Evolutionary conservation across 2,329 filamentous ascomycete genomes (phyloP).

Genomic region (Fusarium sulawesiense): DNA sequence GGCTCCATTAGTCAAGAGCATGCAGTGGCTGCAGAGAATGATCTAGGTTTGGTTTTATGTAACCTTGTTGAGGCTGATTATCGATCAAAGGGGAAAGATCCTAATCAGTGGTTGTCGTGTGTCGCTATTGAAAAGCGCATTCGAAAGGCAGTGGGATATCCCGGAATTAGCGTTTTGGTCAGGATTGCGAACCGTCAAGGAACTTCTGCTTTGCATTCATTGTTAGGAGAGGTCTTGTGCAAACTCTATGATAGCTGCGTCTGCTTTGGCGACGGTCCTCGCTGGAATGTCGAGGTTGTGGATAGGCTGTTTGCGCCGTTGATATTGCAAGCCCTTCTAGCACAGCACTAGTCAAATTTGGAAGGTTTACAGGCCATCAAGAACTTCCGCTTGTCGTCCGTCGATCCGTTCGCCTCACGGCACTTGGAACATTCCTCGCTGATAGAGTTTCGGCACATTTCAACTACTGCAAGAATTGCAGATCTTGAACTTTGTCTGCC

Average conservation of each 20-base stretch:
- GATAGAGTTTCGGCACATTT: background rate
- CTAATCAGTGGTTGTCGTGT: conserved; percentile 12
- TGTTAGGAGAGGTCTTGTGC: background rate
- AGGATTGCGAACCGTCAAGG: accelerated
- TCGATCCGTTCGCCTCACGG: background rate
- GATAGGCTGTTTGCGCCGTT: background rate
- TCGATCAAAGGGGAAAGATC: conserved; percentile 6
- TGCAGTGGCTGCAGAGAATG: background rate
- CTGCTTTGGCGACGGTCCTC: conserved; percentile 19
- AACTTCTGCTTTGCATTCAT: accelerated
- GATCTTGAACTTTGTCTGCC: background rate
- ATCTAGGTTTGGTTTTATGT: conserved; percentile 3
- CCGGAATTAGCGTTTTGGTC: accelerated
- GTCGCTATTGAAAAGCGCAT: conserved; percentile 4
- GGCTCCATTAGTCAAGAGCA: conserved; percentile 1
- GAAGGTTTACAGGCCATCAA: background rate
- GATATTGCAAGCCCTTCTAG: background rate
- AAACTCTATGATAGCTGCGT: background rate
- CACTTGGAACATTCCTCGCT: background rate
- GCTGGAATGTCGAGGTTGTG: background rate
- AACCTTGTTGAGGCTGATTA: conserved; percentile 11
- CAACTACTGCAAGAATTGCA: background rate
- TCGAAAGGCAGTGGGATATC: accelerated
- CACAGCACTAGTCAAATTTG: background rate
- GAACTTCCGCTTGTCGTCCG: background rate